Evolutionary conservation across 257 asterid species (phyloP).

Genomic region (Solanum gandarillasii): DNA sequence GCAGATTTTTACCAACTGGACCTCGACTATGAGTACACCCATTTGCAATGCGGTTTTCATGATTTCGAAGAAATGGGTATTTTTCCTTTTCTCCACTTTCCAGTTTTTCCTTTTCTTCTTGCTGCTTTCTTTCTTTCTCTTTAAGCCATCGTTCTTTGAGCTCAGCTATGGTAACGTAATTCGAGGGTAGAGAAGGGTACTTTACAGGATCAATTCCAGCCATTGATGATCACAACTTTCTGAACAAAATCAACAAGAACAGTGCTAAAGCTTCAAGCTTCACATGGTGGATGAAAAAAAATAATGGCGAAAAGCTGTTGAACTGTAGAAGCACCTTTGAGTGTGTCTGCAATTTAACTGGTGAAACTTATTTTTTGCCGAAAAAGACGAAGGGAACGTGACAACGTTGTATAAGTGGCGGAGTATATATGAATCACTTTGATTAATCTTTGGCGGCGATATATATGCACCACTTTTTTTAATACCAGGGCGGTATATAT

Average conservation of each 20-base stretch:
- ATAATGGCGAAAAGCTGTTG: not conserved
- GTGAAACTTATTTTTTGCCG: not conserved
- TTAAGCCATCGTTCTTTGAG: conserved; percentile 57
- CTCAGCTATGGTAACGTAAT: conserved; percentile 48
- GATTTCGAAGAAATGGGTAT: not conserved
- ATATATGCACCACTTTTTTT: too few relatives aligned
- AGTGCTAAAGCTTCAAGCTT: not conserved
- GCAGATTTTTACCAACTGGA: not conserved
- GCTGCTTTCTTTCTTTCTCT: conserved; percentile 19
- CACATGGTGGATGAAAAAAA: not conserved
- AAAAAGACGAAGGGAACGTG: not conserved
- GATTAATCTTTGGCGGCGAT: too few relatives aligned
- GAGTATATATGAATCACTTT: not conserved
- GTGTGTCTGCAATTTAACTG: not conserved
- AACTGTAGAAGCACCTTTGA: not conserved
- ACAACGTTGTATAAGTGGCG: not conserved
- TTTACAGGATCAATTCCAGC: not conserved
- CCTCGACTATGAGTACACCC: not conserved
- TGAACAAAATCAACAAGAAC: not conserved
- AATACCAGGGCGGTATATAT: accelerated
- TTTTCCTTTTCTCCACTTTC: not conserved
- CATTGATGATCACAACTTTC: not conserved
- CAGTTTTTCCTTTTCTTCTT: conserved; percentile 3
- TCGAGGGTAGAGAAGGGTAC: conserved; percentile 39
- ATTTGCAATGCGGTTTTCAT: not conserved